Evolutionary conservation across 2,329 filamentous ascomycete genomes (phyloP).

Genomic region (Cladosporium austrohemisphaericum): DNA sequence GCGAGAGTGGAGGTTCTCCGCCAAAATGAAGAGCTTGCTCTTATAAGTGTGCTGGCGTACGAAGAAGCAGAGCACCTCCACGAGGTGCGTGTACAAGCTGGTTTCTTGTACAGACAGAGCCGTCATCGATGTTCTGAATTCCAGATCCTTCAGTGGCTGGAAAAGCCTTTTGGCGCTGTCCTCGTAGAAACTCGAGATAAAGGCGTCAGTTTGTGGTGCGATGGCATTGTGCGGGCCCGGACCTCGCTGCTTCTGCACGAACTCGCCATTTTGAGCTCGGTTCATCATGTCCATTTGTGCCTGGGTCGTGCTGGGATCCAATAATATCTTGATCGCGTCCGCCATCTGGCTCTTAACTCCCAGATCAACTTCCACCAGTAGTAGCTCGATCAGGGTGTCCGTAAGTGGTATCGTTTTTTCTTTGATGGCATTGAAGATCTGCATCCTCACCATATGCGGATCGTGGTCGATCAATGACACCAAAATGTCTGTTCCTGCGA

Average conservation of each 20-base stretch:
- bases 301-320: constrained; percentile 67
- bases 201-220: constrained; percentile 72
- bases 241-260: constrained; percentile 57
- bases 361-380: constrained; percentile 85
- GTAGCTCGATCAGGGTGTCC: constrained; percentile 85
- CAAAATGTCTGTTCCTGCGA: constrained; percentile 89
- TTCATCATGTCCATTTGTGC: constrained; percentile 58
- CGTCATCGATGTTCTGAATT: constrained; percentile 49
- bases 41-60: constrained; percentile 82
- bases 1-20: constrained; percentile 71
- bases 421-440: constrained; percentile 86
- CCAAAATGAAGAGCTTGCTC: constrained; percentile 82
- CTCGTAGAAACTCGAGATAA: constrained; percentile 87
- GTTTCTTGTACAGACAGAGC: constrained; percentile 77
- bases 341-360: constrained; percentile 94
- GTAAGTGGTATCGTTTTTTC: constrained; percentile 83
- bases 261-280: constrained; percentile 58
- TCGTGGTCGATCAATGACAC: constrained; percentile 96
- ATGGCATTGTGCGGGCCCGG: constrained; percentile 21
- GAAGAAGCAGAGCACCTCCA: constrained; percentile 92
- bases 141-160: constrained; percentile 76
- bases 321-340: constrained; percentile 87
- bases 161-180: constrained; percentile 81
- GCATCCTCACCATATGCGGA: constrained; percentile 85
- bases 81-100: constrained; percentile 83